Conservation (phyloP, 495 filamentous ascomycete species). For the Rhypophila decipiens region DNA sequence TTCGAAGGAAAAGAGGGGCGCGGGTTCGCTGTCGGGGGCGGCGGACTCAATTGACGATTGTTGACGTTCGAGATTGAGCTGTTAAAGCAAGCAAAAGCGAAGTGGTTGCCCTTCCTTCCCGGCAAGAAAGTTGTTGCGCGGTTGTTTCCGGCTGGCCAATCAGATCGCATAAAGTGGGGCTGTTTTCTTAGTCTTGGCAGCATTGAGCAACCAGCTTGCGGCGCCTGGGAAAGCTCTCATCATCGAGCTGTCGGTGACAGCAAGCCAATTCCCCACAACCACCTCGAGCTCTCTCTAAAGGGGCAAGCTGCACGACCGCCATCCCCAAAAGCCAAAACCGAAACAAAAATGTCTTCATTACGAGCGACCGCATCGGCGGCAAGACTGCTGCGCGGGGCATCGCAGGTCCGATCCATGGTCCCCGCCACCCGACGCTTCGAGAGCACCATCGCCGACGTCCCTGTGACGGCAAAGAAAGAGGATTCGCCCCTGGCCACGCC, state of each 20-base stretch:
- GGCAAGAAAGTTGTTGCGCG: slow-evolving; percentile 29
- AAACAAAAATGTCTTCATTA: slow-evolving; percentile 35
- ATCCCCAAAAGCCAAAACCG: slow-evolving; percentile 8
- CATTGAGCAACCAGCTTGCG: slow-evolving; percentile 2
- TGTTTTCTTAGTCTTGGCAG: neutral
- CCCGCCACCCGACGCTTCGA: slow-evolving; percentile 41
- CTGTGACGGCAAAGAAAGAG: slow-evolving; percentile 20
- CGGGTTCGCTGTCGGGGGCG: slow-evolving; percentile 8
- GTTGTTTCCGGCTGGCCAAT: slow-evolving; percentile 20
- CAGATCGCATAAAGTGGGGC: slow-evolving; percentile 9
- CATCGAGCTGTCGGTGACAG: neutral
- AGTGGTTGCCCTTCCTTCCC: slow-evolving; percentile 3
- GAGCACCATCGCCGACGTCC: slow-evolving; percentile 25
- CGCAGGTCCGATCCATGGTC: slow-evolving; percentile 30
- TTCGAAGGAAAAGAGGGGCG: slow-evolving; percentile 15
- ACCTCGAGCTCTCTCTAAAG: neutral
- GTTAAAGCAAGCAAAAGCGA: slow-evolving; percentile 26
- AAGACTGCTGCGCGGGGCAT: slow-evolving; percentile 36
- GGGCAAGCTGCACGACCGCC: slow-evolving; percentile 5
- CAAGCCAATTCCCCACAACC: neutral
- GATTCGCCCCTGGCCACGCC: slow-evolving; percentile 26
- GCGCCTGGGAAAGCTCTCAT: neutral
- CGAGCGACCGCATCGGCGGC: slow-evolving; percentile 33
- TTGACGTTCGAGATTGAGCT: slow-evolving; percentile 14
- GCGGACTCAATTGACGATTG: slow-evolving; percentile 18